These are phyloP conservation scores for Cantharellus anzutake DNA, from an alignment of 768 basidiomycete genomes.

Conservation along the genomic window DNA sequence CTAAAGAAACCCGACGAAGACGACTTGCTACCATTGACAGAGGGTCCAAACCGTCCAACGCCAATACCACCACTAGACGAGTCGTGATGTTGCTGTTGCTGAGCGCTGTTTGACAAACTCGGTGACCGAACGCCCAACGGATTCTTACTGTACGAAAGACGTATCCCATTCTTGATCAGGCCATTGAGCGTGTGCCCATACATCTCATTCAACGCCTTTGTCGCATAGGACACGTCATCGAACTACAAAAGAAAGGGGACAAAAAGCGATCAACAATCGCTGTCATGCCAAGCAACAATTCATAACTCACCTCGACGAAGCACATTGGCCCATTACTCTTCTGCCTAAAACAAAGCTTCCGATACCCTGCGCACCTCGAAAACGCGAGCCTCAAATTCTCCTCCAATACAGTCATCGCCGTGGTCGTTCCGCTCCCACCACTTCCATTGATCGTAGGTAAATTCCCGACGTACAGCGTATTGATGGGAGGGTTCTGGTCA, in stretches of 20 bases:
- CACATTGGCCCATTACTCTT: constrained; percentile 99
- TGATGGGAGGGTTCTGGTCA: constrained; percentile 96
- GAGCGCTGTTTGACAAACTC: constrained; percentile 6
- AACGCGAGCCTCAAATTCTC: constrained; percentile 75
- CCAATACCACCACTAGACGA: too few relatives aligned
- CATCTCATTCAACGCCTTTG: constrained; percentile 72
- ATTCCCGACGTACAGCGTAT: constrained; percentile 98
- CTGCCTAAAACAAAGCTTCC: constrained; percentile 84
- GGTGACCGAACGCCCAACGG: constrained; percentile 45
- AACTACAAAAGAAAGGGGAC: constrained; percentile 32
- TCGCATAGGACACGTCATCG: constrained; percentile 70
- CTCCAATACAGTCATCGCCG: constrained; percentile 52
- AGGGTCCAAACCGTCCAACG: too few relatives aligned
- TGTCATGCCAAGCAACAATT: not conserved
- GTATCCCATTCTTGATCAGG: constrained; percentile 88
- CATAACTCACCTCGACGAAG: constrained; percentile 69
- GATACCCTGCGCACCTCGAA: constrained; percentile 59
- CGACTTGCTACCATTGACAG: too few relatives aligned
- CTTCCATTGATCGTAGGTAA: constrained; percentile 50
- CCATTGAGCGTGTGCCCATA: constrained; percentile 86
- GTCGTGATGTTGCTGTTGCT: too few relatives aligned
- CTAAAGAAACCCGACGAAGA: too few relatives aligned
- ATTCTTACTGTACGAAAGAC: constrained; percentile 95
- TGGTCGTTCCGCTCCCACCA: constrained; percentile 30
- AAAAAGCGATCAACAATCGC: constrained; percentile 1